Conservation (phyloP, 345 rosid species). For the Excoecaria agallocha region DNA sequence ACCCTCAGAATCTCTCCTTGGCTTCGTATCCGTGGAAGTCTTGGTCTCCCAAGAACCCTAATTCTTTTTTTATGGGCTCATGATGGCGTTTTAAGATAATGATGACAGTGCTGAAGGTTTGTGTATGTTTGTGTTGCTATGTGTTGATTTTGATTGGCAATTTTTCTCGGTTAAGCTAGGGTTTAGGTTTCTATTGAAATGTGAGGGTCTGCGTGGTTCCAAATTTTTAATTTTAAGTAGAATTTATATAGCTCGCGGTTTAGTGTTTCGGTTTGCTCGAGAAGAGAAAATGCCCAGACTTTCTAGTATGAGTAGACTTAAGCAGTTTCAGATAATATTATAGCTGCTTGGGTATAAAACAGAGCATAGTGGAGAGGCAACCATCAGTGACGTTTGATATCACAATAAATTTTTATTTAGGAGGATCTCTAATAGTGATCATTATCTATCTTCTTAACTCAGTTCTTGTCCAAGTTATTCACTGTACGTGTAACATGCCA, state of each 20-base stretch:
- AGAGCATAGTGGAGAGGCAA: background rate
- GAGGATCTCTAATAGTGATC: background rate
- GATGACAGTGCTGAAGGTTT: background rate
- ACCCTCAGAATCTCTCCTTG: background rate
- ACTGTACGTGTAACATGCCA: background rate
- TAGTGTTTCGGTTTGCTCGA: background rate
- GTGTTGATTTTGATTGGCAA: background rate
- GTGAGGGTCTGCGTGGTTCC: background rate
- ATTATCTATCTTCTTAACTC: background rate
- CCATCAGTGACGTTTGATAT: background rate
- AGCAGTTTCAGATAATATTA: no score
- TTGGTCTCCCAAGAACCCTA: conserved; percentile 19
- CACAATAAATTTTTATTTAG: background rate
- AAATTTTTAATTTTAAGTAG: background rate
- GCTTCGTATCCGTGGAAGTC: conserved; percentile 2
- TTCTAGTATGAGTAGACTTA: background rate
- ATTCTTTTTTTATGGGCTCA: background rate
- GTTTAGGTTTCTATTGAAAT: background rate
- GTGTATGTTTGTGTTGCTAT: background rate
- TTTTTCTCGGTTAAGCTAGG: background rate
- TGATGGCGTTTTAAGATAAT: background rate
- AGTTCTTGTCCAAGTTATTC: background rate
- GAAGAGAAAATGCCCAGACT: background rate
- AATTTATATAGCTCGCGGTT: background rate
- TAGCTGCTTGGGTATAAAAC: background rate